Evolutionary conservation across 225 moss, liverwort and hornwort species (phyloP).

Genomic region (Pseudoscleropodium purum): DNA sequence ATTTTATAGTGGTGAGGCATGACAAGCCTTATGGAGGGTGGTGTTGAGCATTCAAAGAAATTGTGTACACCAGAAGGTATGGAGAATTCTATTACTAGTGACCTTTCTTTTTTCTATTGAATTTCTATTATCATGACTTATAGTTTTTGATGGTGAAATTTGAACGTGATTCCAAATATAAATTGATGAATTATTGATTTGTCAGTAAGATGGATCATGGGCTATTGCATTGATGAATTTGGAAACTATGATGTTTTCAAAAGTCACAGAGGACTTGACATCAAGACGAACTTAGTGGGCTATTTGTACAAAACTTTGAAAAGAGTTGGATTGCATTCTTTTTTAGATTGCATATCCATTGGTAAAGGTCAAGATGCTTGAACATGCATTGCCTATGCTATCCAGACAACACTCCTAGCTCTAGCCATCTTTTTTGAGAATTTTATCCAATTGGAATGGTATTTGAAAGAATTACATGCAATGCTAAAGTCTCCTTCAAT

Average conservation of each 20-base stretch:
- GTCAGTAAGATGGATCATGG: background rate
- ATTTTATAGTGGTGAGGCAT: background rate
- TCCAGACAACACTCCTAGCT: background rate
- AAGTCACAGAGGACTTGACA: background rate
- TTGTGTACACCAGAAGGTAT: background rate
- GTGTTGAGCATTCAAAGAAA: background rate
- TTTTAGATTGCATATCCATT: background rate
- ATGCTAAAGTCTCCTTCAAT: background rate
- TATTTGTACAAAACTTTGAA: background rate
- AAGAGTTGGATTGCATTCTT: background rate
- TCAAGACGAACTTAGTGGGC: background rate
- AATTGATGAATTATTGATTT: background rate
- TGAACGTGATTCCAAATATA: background rate
- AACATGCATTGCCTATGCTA: background rate
- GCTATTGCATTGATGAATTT: background rate
- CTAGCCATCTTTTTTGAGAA: background rate
- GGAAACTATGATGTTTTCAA: background rate
- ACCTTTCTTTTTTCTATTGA: background rate
- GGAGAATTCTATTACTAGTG: background rate
- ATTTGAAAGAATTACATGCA: background rate
- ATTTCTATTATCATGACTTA: rapidly evolving
- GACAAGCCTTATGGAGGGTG: background rate
- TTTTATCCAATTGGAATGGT: background rate
- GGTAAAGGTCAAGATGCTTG: background rate
- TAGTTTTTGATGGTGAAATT: background rate